These are phyloP conservation scores for Astrocystis sublimbata DNA, from an alignment of 495 filamentous ascomycete species.

Conservation along the genomic window DNA sequence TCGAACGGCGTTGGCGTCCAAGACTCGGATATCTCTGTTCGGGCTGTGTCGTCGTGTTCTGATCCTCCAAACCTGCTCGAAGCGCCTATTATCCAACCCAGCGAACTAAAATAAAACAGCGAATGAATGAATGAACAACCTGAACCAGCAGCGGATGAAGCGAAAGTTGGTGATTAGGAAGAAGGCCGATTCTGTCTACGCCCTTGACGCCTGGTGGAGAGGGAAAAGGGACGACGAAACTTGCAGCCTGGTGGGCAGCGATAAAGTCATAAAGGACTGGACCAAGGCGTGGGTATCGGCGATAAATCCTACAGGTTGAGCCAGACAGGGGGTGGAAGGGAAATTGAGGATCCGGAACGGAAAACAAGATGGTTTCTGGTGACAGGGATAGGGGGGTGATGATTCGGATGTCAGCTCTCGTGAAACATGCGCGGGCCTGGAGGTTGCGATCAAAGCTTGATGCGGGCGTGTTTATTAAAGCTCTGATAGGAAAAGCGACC, in stretches of 20 bases:
- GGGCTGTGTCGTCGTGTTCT: conserved; percentile 16
- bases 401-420: conserved; percentile 35
- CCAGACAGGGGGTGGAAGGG: conserved; percentile 22
- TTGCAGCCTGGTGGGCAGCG: conserved; percentile 37
- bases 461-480: conserved; percentile 20
- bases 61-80: conserved; percentile 8
- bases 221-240: conserved; percentile 28
- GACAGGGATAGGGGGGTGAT: conserved; percentile 21
- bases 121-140: conserved; percentile 51
- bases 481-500: conserved; percentile 4
- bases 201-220: conserved; percentile 35
- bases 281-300: conserved; percentile 22
- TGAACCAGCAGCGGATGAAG: conserved; percentile 60
- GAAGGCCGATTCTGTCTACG: conserved; percentile 35
- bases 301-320: conserved; percentile 23
- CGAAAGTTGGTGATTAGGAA: conserved; percentile 45
- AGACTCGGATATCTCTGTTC: conserved; percentile 1
- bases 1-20: conserved; percentile 18
- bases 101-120: conserved; percentile 31
- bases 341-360: conserved; percentile 13
- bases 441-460: conserved; percentile 30
- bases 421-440: conserved; percentile 40
- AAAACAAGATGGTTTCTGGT: conserved; percentile 18
- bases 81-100: conserved; percentile 15
- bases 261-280: conserved; percentile 46